Conservation (phyloP, 768 basidiomycete genomes). For the Suillus ampliporus region DNA sequence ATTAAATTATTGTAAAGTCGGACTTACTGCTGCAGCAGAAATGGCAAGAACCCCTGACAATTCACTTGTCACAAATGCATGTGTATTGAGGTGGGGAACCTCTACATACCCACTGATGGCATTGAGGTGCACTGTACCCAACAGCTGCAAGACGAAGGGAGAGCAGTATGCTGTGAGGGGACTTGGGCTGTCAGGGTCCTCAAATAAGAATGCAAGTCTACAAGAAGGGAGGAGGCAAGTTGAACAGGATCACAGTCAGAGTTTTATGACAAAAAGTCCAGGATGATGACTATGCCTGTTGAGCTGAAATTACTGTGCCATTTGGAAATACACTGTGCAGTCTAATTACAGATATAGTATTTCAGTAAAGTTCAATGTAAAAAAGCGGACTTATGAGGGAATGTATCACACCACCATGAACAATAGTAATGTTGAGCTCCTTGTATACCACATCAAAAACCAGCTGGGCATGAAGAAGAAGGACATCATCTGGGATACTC, state of each 20-base stretch:
- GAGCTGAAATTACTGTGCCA: conserved; percentile 16
- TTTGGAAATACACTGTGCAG: conserved; percentile 3
- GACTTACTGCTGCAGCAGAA: not conserved
- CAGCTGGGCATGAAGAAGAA: no score
- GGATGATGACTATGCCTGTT: not conserved
- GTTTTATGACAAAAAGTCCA: not conserved
- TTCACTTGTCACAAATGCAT: not conserved
- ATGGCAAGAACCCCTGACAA: conserved; percentile 5
- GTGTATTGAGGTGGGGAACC: conserved; percentile 2
- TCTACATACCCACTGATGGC: conserved; percentile 5
- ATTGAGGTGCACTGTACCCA: conserved; percentile 6
- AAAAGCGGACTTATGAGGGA: not conserved
- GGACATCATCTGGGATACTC: no score
- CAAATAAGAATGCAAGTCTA: conserved; percentile 1
- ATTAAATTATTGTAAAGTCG: no score
- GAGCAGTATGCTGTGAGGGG: conserved; percentile 2
- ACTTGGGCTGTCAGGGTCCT: not conserved
- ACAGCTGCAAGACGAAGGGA: conserved; percentile 6
- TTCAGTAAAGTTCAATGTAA: not conserved
- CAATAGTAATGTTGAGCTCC: no score
- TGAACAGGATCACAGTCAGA: not conserved
- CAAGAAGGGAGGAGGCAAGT: no score
- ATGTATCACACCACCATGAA: no score
- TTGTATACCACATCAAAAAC: no score
- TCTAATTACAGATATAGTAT: not conserved